Evolutionary conservation across 805 yeast species (phyloP).

Genomic region (Lachancea sp.): DNA sequence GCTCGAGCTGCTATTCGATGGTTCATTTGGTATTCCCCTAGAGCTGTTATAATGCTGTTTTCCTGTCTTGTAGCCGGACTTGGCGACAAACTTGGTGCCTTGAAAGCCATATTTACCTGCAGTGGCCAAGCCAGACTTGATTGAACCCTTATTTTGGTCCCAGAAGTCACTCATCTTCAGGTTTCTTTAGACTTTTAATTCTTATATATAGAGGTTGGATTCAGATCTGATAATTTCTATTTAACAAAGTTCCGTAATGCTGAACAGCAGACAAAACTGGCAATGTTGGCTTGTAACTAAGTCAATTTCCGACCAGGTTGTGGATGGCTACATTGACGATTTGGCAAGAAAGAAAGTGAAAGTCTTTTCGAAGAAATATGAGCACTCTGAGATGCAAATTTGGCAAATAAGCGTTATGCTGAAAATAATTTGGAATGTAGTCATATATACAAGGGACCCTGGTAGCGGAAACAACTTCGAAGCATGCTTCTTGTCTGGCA

Average conservation of each 20-base stretch:
- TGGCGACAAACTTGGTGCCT: constrained; percentile 38
- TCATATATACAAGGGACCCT: background rate
- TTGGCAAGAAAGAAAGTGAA: background rate
- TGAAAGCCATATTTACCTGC: constrained; percentile 35
- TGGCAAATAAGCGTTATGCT: background rate
- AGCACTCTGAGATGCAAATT: background rate
- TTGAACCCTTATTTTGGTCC: constrained; percentile 39
- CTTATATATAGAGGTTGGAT: background rate
- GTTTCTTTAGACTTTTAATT: background rate
- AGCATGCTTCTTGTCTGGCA: background rate
- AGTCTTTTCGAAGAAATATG: background rate
- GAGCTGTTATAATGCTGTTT: constrained; percentile 30
- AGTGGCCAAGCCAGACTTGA: constrained; percentile 32
- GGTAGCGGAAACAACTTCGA: background rate
- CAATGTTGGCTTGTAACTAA: background rate
- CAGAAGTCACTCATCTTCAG: constrained; percentile 32
- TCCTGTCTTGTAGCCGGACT: constrained; percentile 37
- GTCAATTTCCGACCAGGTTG: background rate
- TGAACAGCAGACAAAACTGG: constrained; percentile 2
- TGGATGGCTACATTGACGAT: background rate
- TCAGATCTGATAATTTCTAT: too few species aligned
- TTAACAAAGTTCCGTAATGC: too few species aligned
- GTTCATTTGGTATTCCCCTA: constrained; percentile 8
- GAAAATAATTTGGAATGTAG: background rate
- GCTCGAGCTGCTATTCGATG: constrained; percentile 1